Percentiles rank a stretch among this genome's conserved stretches.
Evolutionary conservation across 768 basidiomycete species (phyloP).

Genomic region (Tulasnella calospora): DNA sequence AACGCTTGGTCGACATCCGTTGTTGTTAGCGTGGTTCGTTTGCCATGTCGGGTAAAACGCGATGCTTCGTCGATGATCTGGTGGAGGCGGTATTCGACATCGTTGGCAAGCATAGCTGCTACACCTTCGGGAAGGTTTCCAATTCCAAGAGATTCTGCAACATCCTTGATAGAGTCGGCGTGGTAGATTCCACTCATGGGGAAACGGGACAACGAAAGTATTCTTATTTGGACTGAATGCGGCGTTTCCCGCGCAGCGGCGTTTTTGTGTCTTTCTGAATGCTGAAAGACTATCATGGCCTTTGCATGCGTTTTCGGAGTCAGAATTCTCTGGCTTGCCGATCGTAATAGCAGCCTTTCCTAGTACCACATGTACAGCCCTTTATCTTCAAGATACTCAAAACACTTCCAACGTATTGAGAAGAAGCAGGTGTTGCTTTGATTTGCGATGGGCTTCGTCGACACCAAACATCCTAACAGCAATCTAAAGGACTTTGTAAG

Average conservation of each 20-base stretch:
- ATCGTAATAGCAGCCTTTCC: too few species aligned
- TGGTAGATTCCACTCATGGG: constrained; percentile 14
- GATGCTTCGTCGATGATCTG: constrained; percentile 97
- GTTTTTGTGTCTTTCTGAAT: not conserved
- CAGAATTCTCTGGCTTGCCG: too few species aligned
- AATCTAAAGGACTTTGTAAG: too few species aligned
- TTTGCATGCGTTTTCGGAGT: too few species aligned
- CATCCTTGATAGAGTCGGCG: constrained; percentile 54
- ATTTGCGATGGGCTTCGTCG: too few species aligned
- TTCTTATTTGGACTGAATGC: not conserved
- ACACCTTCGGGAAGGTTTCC: constrained; percentile 69
- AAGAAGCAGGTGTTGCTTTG: too few species aligned
- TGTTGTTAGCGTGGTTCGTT: constrained; percentile 82
- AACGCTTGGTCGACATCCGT: constrained; percentile 91
- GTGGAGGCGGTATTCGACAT: constrained; percentile 94
- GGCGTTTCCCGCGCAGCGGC: not conserved
- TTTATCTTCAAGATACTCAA: too few species aligned
- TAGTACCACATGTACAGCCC: too few species aligned
- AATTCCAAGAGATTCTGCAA: constrained; percentile 82
- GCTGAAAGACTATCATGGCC: too few species aligned
- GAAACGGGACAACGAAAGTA: not conserved
- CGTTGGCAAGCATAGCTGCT: constrained; percentile 81
- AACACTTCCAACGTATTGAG: too few species aligned
- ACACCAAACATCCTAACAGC: too few species aligned
- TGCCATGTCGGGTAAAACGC: constrained; percentile 92